phyloP scores from a whole-genome alignment of 2,329 filamentous ascomycete genomes.

The Pseudogymnoascus verrucosus region DNA sequence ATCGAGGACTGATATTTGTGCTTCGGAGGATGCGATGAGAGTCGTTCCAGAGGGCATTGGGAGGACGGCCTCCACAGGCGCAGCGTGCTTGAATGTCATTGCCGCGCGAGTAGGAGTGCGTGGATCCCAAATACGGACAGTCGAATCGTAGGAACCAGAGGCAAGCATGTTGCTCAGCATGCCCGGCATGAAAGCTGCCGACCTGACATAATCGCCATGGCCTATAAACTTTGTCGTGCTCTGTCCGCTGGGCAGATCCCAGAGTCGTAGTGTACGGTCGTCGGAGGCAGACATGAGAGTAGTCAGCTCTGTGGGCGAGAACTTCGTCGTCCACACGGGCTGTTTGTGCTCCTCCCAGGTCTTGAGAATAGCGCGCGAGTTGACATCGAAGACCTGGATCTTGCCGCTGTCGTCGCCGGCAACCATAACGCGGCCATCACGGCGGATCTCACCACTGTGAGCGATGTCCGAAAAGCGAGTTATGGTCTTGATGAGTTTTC shows the following conservation, averaged over 20 bases:
- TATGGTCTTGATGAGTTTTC: conserved; percentile 89
- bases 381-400: conserved; percentile 92
- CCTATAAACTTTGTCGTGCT: conserved; percentile 73
- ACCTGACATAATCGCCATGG: conserved; percentile 87
- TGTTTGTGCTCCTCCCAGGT: conserved; percentile 94
- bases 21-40: conserved; percentile 75
- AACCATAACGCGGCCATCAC: conserved; percentile 81
- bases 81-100: conserved; percentile 93
- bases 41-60: conserved; percentile 81
- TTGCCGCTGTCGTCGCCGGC: conserved; percentile 87
- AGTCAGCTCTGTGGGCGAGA: conserved; percentile 83
- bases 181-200: conserved; percentile 75
- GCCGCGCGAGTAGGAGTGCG: conserved; percentile 61
- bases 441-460: conserved; percentile 78
- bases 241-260: conserved; percentile 80
- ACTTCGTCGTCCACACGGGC: conserved; percentile 85
- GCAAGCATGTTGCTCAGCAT: conserved; percentile 64
- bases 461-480: conserved; percentile 88
- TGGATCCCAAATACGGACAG: conserved; percentile 89
- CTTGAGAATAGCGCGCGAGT: conserved; percentile 82
- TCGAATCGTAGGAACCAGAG: conserved; percentile 90
- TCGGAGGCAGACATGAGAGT: conserved; percentile 83
- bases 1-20: conserved; percentile 83
- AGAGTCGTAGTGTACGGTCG: conserved; percentile 84
- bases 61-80: conserved; percentile 80